These are phyloP conservation scores for Chlorella sp. DNA, from an alignment of 139 green algal genomes.

Conservation along the genomic window DNA sequence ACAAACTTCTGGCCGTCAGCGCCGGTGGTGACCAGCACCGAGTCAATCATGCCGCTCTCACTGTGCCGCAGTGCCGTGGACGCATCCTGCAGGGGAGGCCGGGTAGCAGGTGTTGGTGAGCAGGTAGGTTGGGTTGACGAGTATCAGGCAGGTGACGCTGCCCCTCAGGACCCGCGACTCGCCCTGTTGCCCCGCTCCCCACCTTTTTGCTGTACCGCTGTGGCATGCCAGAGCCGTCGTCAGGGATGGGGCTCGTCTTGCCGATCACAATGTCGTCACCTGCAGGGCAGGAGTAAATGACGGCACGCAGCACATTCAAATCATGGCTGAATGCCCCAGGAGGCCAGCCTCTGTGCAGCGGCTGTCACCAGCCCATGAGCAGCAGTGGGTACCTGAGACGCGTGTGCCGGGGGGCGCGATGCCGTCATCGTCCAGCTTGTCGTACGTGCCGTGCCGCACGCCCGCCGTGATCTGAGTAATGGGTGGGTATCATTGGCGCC, in stretches of 20 bases:
- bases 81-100: conserved; percentile 51
- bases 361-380: not conserved
- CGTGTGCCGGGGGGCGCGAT: conserved; percentile 86
- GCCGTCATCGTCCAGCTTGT: conserved; percentile 98
- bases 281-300: too few species aligned
- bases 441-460: conserved; percentile 92
- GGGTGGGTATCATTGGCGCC: too few species aligned
- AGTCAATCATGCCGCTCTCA: conserved; percentile 83
- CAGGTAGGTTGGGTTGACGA: not conserved
- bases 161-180: conserved; percentile 65
- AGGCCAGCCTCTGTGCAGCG: not conserved
- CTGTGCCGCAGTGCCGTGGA: conserved; percentile 66
- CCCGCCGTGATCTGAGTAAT: conserved; percentile 50
- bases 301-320: too few species aligned
- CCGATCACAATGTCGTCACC: conserved; percentile 87
- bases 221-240: conserved; percentile 69
- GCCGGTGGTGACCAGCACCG: conserved; percentile 93
- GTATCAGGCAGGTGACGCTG: conserved; percentile 74
- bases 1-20: conserved; percentile 91
- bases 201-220: conserved; percentile 74
- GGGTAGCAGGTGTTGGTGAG: not conserved
- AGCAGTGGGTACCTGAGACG: conserved; percentile 58
- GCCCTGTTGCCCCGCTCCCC: conserved; percentile 40
- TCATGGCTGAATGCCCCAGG: not conserved
- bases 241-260: conserved; percentile 78